Percentiles rank a stretch among this genome's conserved stretches.
These are phyloP conservation scores for Didymella lethalis DNA, from an alignment of 2,329 filamentous ascomycete species.

Conservation along the genomic window DNA sequence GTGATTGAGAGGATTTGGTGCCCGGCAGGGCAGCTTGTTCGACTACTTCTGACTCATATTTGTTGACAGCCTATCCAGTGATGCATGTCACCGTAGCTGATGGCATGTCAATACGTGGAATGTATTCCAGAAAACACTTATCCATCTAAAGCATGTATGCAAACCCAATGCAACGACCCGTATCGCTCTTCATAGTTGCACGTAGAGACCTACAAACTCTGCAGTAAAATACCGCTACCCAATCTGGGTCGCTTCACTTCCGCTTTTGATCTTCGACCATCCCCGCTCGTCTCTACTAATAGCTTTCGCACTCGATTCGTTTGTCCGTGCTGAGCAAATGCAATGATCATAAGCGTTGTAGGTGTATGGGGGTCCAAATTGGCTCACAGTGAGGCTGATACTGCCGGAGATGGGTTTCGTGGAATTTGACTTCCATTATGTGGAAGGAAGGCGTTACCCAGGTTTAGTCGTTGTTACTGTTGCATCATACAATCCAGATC, in stretches of 20 bases:
- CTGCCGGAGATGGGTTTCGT: neutral
- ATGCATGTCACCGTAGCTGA: neutral
- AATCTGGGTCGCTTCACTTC: slow-evolving; percentile 1
- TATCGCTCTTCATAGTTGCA: neutral
- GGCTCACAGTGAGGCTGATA: neutral
- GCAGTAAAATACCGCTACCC: neutral
- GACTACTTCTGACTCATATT: neutral
- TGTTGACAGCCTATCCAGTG: neutral
- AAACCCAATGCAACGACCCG: neutral
- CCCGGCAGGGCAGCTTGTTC: no score
- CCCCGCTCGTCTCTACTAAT: slow-evolving; percentile 6
- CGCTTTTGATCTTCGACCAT: neutral
- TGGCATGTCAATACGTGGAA: neutral
- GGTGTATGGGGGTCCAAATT: neutral
- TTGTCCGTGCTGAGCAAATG: slow-evolving; percentile 9
- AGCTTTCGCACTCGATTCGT: slow-evolving; percentile 14
- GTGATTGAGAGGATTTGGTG: no score
- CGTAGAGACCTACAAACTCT: neutral
- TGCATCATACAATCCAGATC: neutral
- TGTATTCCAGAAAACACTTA: neutral
- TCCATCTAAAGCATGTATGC: neutral
- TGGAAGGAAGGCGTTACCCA: neutral
- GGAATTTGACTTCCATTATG: neutral
- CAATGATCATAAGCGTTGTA: slow-evolving; percentile 3
- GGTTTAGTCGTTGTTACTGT: neutral